A percentile compares a stretch with the other conserved stretches of the same genome.
Conservation (phyloP, 441 rosid genomes). For the Omphalea diandra region DNA sequence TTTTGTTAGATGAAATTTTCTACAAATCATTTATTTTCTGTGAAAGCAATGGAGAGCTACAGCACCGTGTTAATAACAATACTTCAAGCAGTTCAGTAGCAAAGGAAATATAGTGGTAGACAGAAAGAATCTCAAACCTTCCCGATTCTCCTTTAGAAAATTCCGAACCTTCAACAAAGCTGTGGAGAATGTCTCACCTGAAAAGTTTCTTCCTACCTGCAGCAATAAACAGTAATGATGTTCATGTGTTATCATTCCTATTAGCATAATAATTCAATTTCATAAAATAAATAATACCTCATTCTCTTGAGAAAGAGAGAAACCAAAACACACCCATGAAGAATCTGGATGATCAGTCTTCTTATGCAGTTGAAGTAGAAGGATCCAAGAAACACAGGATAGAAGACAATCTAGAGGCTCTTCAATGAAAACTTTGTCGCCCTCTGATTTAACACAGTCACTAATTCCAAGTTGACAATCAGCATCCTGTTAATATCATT, state of each 20-base stretch:
- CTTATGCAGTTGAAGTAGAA: constrained; percentile 58
- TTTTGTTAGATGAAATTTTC: not conserved
- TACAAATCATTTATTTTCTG: not conserved
- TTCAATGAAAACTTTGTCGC: constrained; percentile 46
- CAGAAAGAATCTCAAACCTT: constrained; percentile 46
- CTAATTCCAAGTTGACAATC: constrained; percentile 52
- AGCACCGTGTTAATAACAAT: not conserved
- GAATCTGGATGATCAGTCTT: constrained; percentile 43
- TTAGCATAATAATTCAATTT: constrained; percentile 3
- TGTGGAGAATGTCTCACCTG: constrained; percentile 52
- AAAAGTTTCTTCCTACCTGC: constrained; percentile 56
- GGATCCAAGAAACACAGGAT: constrained; percentile 71
- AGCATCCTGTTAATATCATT: constrained; percentile 43
- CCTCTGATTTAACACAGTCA: constrained; percentile 51
- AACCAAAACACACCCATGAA: constrained; percentile 63
- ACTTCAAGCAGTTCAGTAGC: not conserved
- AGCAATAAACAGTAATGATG: constrained; percentile 19
- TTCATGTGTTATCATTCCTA: not conserved
- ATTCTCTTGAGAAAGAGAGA: constrained; percentile 82
- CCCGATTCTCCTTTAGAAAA: constrained; percentile 47
- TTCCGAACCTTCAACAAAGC: constrained; percentile 55
- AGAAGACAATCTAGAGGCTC: constrained; percentile 81
- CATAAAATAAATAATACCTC: constrained; percentile 46
- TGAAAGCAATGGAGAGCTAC: not conserved
- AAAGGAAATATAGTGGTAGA: not conserved